Conservation (phyloP, 2,329 filamentous ascomycete species). For the Cryphonectria parasitica region DNA sequence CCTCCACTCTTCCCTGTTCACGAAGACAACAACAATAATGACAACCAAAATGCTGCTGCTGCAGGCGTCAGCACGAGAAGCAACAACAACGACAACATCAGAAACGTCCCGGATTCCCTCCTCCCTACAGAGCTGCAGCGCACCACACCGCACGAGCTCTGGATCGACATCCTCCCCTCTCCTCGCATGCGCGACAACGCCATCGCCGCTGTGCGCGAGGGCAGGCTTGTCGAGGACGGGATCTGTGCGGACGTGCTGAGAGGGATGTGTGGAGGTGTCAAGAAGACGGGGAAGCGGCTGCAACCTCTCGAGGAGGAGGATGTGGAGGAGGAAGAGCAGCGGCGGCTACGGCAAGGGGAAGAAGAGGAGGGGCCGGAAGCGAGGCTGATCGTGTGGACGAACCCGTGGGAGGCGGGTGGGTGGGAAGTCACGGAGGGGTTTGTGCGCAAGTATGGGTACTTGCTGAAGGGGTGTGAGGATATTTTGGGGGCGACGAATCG, state of each 20-base stretch:
- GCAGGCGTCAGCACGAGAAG: conserved; percentile 1
- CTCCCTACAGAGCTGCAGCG: conserved; percentile 34
- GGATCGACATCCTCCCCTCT: conserved; percentile 34
- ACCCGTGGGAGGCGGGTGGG: conserved; percentile 36
- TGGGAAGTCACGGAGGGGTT: conserved; percentile 39
- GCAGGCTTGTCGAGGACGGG: conserved; percentile 28
- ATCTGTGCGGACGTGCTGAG: conserved; percentile 24
- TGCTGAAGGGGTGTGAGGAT: conserved; percentile 34
- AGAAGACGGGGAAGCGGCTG: not conserved
- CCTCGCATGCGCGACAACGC: conserved; percentile 34
- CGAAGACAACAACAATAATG: not conserved
- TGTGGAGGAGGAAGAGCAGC: not conserved
- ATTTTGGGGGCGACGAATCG: conserved; percentile 36
- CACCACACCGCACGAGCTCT: conserved; percentile 32
- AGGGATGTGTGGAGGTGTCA: conserved; percentile 11
- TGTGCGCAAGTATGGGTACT: conserved; percentile 35
- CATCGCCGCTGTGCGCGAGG: conserved; percentile 24
- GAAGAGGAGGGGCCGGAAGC: not conserved
- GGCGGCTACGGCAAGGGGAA: not conserved
- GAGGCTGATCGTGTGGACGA: conserved; percentile 22
- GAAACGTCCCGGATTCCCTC: conserved; percentile 32
- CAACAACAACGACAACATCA: conserved; percentile 3
- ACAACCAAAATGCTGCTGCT: conserved; percentile 1
- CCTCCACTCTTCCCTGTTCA: conserved; percentile 30
- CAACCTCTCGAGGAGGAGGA: not conserved